Percentiles rank a stretch among this genome's conserved stretches.
These are phyloP conservation scores for Dipteronia sinensis DNA, from an alignment of 345 rosid genomes.

Conservation along the genomic window DNA sequence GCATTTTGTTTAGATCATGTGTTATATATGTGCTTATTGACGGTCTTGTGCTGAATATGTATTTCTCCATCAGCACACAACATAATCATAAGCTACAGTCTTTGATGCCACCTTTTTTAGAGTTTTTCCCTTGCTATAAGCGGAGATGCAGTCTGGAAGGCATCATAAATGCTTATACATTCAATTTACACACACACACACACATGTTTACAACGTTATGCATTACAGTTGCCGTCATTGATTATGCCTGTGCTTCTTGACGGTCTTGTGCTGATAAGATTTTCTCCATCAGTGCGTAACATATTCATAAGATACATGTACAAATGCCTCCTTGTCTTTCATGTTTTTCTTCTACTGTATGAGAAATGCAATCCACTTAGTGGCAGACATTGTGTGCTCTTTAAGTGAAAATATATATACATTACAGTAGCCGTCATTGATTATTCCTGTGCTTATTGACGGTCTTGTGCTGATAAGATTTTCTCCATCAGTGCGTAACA, in stretches of 20 bases:
- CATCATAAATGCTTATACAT: not conserved
- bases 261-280: slow-evolving; percentile 54
- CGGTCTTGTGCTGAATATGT: slow-evolving; percentile 31
- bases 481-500: slow-evolving; percentile 43
- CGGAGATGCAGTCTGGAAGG: not conserved
- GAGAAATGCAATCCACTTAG: no score
- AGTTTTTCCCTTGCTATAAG: not conserved
- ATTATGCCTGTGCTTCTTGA: slow-evolving; percentile 38
- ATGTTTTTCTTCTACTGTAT: slow-evolving; percentile 19
- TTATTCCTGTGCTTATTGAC: slow-evolving; percentile 39
- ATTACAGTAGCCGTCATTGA: not conserved
- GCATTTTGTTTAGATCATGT: not conserved
- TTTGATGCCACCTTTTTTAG: not conserved
- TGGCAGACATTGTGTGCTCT: no score
- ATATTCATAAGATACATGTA: slow-evolving; percentile 52
- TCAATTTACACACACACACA: not conserved
- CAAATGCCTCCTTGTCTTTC: slow-evolving; percentile 33
- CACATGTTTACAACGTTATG: not conserved
- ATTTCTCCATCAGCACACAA: slow-evolving; percentile 22
- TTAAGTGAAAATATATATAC: not conserved
- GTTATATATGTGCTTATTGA: slow-evolving; percentile 28
- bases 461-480: slow-evolving; percentile 51
- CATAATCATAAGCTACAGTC: slow-evolving; percentile 26
- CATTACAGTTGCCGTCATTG: not conserved
- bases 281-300: slow-evolving; percentile 41